Conservation (phyloP, 805 yeast species). For the Metschnikowia lochheadii region DNA sequence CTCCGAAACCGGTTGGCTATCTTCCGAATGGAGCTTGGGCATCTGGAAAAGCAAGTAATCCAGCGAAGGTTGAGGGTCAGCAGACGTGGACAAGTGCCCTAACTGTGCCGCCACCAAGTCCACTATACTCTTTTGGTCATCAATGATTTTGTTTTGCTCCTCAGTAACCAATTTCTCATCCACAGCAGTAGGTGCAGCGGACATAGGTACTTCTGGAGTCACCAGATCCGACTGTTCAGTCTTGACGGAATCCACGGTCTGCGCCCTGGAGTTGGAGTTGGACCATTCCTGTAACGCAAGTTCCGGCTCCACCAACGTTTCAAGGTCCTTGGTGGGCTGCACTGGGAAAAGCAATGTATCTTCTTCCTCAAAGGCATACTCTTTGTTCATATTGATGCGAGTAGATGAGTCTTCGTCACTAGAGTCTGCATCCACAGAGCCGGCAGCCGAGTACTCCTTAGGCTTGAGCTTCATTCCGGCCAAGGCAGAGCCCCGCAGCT, state of each 20-base stretch:
- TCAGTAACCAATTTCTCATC: constrained; percentile 28
- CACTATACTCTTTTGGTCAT: constrained; percentile 30
- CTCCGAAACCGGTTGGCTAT: constrained; percentile 15
- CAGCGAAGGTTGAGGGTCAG: constrained; percentile 8
- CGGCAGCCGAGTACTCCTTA: constrained; percentile 9
- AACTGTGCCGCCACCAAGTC: constrained; percentile 25
- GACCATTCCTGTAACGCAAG: constrained; percentile 21
- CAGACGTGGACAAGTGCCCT: constrained; percentile 18
- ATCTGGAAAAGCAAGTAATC: constrained; percentile 44
- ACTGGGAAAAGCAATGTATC: constrained; percentile 65
- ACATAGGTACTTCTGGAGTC: constrained; percentile 22
- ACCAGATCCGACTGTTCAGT: constrained; percentile 31
- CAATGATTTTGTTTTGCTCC: constrained; percentile 27
- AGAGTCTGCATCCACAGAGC: constrained; percentile 28
- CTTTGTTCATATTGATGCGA: constrained; percentile 62
- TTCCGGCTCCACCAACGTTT: constrained; percentile 5
- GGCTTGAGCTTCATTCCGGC: constrained; percentile 32
- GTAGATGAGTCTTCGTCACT: constrained; percentile 43
- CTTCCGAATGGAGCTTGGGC: constrained; percentile 44
- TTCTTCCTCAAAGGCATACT: constrained; percentile 47
- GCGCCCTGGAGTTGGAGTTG: constrained; percentile 8
- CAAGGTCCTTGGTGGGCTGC: constrained; percentile 54
- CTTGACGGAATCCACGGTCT: constrained; percentile 22
- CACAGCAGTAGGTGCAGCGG: constrained; percentile 10
- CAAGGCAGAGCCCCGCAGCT: constrained; percentile 36